Percentiles rank a stretch among this genome's conserved stretches.
Conservation (phyloP, 2,329 filamentous ascomycete species). For the Paraphaeosphaeria sporulosa region DNA sequence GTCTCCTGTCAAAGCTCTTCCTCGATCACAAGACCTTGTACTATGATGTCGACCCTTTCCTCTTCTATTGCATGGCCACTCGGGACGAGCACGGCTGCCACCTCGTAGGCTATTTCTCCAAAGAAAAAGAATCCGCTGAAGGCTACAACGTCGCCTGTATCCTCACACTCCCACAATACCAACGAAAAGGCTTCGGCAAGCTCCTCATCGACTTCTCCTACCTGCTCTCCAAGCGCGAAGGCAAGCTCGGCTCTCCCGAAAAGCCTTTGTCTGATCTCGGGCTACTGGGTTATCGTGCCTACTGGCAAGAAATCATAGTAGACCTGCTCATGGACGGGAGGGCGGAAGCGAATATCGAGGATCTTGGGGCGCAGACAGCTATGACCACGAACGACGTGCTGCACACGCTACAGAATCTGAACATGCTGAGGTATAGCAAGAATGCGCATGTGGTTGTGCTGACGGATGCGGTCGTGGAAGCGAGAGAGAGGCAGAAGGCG, state of each 20-base stretch:
- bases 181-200: conserved; percentile 91
- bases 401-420: conserved; percentile 90
- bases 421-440: conserved; percentile 95
- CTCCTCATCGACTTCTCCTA: conserved; percentile 97
- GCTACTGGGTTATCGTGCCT: conserved; percentile 91
- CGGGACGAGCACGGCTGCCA: conserved; percentile 90
- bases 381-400: conserved; percentile 99
- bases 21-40: conserved; percentile 98
- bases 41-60: conserved; percentile 98
- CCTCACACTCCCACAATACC: conserved; percentile 92
- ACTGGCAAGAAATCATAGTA: conserved; percentile 95
- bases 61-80: conserved; percentile 98
- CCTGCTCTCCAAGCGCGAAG: conserved; percentile 93
- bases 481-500: conserved; percentile 74
- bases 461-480: conserved; percentile 78
- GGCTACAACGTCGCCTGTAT: conserved; percentile 99
- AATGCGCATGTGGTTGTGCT: conserved; percentile 96
- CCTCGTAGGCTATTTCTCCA: conserved; percentile 98
- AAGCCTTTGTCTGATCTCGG: conserved; percentile 96
- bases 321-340: conserved; percentile 77
- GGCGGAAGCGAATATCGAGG: conserved; percentile 82
- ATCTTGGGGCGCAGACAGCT: conserved; percentile 77
- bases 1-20: conserved; percentile 93
- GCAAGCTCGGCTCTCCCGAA: conserved; percentile 93
- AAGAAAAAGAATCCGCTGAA: conserved; percentile 96